Evolutionary conservation across 768 basidiomycete species (phyloP), one percentile per base, ranked within the genome.

Genomic region (Auriculariales sp.): DNA sequence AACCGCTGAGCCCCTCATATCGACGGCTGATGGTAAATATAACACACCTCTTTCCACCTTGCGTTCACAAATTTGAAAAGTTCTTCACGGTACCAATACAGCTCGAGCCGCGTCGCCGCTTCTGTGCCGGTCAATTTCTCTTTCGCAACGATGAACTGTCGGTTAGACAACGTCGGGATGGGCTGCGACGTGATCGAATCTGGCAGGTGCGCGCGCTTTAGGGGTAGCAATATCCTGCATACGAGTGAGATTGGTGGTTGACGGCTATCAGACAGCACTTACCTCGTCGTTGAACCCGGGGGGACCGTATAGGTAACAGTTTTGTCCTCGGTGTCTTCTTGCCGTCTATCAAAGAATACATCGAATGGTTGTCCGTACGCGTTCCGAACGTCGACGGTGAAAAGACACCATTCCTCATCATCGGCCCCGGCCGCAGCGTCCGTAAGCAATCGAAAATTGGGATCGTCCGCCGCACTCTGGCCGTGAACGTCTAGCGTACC

Each of bases 71-170:
- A 64, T 42, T 76, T 76, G 57, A 98, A 75, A 9, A 99, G 66
- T 54, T 83, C 79, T 62, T 99, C 93, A 30, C 93, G 73, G 61
- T 95, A 94, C 95, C 95, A 99, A 68, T 98, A 99, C 14, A 93
- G 61, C 59, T 91, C 86, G 32, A 79, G 72, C 60, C 90, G 83
- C 9, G 70, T 59, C 35, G 68, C 70, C 53, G 83, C 74, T 55
- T 88, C 81, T 39, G 64, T 66, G 10, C 64, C 60, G 1, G 81
- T 74, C 51, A 86, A 65, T 46, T 68, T 74, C 3, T 81, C 77
- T 56, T 86, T 85, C 24, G 81, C 73, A 0, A 95, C 83, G 15
- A 98, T 79, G 61, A 93, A 97, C 60, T 99, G 95, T 25, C 90
- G 74, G 53, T 90, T 81, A 12, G 88, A 83, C 32, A 97, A 65